Percentiles rank a stretch among this genome's conserved stretches.
Evolutionary conservation across 805 yeast species (phyloP).

Genomic region (Metschnikowia shivogae): DNA sequence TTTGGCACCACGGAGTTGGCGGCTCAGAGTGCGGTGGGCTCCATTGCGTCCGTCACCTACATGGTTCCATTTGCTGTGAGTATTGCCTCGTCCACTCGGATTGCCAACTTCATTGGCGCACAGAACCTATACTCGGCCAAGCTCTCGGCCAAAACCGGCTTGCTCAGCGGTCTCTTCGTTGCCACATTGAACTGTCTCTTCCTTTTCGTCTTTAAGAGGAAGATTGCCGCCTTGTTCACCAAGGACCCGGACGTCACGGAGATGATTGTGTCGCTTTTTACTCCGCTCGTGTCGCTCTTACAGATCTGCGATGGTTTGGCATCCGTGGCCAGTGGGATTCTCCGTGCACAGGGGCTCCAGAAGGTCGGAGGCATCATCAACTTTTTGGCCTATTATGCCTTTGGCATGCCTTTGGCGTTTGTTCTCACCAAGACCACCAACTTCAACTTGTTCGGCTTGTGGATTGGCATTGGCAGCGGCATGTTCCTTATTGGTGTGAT

Average conservation of each 20-base stretch:
- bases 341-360: constrained; percentile 76
- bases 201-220: constrained; percentile 43
- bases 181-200: constrained; percentile 39
- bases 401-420: constrained; percentile 67
- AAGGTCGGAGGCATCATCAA: constrained; percentile 68
- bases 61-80: constrained; percentile 46
- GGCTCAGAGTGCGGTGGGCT: constrained; percentile 49
- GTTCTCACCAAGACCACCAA: constrained; percentile 45
- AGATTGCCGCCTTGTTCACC: constrained; percentile 58
- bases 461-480: constrained; percentile 73
- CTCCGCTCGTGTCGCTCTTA: constrained; percentile 59
- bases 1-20: constrained; percentile 49
- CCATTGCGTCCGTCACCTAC: constrained; percentile 42
- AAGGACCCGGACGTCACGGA: constrained; percentile 53
- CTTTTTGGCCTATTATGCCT: constrained; percentile 62
- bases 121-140: constrained; percentile 37
- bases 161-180: constrained; percentile 27
- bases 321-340: constrained; percentile 65
- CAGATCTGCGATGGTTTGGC: constrained; percentile 70
- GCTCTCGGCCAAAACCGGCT: constrained; percentile 31
- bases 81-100: constrained; percentile 42
- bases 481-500: constrained; percentile 48
- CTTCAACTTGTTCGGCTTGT: constrained; percentile 56
- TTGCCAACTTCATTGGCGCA: constrained; percentile 44
- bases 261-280: constrained; percentile 49